These are phyloP conservation scores for Chaetothyriales sp. DNA, from an alignment of 2,329 filamentous ascomycete species.

Conservation along the genomic window DNA sequence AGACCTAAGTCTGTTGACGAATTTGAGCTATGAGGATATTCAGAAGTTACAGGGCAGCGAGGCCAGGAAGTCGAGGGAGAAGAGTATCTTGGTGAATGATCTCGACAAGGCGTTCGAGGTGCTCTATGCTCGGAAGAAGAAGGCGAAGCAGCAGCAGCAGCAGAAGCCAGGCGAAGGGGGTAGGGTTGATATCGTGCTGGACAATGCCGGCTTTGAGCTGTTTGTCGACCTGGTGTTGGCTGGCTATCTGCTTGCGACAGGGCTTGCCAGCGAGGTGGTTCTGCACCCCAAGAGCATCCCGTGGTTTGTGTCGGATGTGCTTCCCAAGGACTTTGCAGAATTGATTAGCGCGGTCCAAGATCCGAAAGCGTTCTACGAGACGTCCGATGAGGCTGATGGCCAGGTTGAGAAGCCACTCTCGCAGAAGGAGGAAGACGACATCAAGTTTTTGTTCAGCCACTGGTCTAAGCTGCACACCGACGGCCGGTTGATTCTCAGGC, in stretches of 20 bases:
- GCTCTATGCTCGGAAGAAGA: constrained; percentile 51
- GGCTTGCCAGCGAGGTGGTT: constrained; percentile 73
- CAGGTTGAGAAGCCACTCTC: constrained; percentile 48
- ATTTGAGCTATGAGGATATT: constrained; percentile 53
- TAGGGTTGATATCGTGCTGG: constrained; percentile 83
- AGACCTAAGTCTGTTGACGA: constrained; percentile 21
- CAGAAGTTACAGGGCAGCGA: constrained; percentile 87
- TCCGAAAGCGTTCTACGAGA: constrained; percentile 66
- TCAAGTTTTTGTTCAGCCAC: constrained; percentile 66
- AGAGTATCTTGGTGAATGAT: constrained; percentile 87
- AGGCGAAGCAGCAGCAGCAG: constrained; percentile 49
- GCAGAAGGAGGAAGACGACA: constrained; percentile 51
- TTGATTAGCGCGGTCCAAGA: constrained; percentile 67
- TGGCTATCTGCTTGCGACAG: constrained; percentile 72
- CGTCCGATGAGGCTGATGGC: constrained; percentile 48
- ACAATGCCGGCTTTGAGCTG: constrained; percentile 94
- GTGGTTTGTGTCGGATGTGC: constrained; percentile 95
- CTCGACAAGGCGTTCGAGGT: constrained; percentile 57
- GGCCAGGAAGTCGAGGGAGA: constrained; percentile 72
- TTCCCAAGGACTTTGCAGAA: constrained; percentile 72
- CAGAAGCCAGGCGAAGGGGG: constrained; percentile 36
- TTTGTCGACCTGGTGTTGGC: constrained; percentile 90
- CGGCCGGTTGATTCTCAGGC: constrained; percentile 67
- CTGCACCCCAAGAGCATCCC: constrained; percentile 90
- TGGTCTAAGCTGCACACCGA: constrained; percentile 72